Base-by-base conservation (phyloP, 148 eudicot genomes). In the Selenicereus undatus region DNA sequence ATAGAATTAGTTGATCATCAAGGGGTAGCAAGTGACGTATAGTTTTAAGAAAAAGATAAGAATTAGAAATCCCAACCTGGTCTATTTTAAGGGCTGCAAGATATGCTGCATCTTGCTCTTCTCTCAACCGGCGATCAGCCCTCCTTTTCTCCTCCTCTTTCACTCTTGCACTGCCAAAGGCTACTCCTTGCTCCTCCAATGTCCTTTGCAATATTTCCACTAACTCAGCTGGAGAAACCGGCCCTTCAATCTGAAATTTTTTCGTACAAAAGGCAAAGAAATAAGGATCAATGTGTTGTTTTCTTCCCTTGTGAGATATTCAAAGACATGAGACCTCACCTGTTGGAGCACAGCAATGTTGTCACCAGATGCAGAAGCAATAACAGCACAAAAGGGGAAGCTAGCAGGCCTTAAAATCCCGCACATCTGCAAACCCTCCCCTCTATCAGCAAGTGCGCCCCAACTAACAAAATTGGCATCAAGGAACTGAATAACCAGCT, bases 51-150 rank as follows among this genome's bases (percentile, higher is more conserved):
- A 73, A 58, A 78, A 13, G 52, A 48, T 48, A 48, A 5, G 8
- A 48, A 48, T 48, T 10, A 48, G 0, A 68, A 77, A 80, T 16
- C 14, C 43, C 79, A 73, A 91, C 98, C 98, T 95, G 94, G 86
- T 95, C 98, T 64, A 86, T 74, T 29, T 74, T 81, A 52, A 95
- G 93, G 71, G 98, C 85, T 48, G 97, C 93, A 78, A 86, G 71
- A 89, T 95, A 95, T 21, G 98, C 98, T 9, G 87, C 91, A 87
- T 95, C 97, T 81, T 95, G 98, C 73, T 95, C 97, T 87, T 93
- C 92, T 83, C 88, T 92, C 83, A 92, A 42, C 32, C 84, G 88
- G 66, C 85, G 86, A 84, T 91, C 92, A 0, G 77, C 89, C 76
- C 85, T 83, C 79, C 84, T 88, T 66, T 74, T 89, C 74, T 89